Base-by-base conservation (phyloP, 176 grass and related monocot species). In the Aegilops sharonensis region DNA sequence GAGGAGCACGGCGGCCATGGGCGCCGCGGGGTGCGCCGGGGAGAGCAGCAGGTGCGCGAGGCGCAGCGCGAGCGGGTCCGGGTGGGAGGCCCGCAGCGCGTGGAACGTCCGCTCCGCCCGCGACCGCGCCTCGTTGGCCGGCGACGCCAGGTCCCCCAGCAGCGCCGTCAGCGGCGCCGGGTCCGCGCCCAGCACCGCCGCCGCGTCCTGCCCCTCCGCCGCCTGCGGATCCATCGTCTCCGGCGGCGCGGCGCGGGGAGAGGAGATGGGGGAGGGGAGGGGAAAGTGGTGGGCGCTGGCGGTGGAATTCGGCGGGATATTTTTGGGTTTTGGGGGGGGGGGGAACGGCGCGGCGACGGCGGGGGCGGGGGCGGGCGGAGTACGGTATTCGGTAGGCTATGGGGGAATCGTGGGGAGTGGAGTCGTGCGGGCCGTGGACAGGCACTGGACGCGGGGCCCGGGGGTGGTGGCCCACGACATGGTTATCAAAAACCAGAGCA, bases 31-130 rank as follows among this genome's bases (percentile, higher is more conserved):
- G 71, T 87, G 87, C 13, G 91, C 74, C 27, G 88, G 83, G 29
- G 89, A 87, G 80, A 94, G 96, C 45, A 98, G 91, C 25, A 98
- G 80, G 59, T 95, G 86, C 54, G 90, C 96, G 20, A 98, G 93
- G 57, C 91, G 90, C 10, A 95, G 86, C 42, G 85, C 77, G 48
- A 98, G 90, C 2, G 90, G 61, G 75, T 94, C 91, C 29, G 96
- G 93, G 75, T 98, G 93, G 17, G 76, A 79, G 0, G 68, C 75
- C 3, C 92, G 87, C 36, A 91, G 93, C 6, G 84, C 71, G 79
- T 95, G 89, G 93, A 98, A 98, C 78, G 85, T 85, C 20, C 80
- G 63, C 78, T 98, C 92, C 35, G 96, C 96, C 25, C 86, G 82
- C 75, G 93, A 91, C 25, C 96, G 92, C 78, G 91, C 89, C 66